Conservation (phyloP, 1,139 yeast species). For the Suhomyces ambrosiae region DNA sequence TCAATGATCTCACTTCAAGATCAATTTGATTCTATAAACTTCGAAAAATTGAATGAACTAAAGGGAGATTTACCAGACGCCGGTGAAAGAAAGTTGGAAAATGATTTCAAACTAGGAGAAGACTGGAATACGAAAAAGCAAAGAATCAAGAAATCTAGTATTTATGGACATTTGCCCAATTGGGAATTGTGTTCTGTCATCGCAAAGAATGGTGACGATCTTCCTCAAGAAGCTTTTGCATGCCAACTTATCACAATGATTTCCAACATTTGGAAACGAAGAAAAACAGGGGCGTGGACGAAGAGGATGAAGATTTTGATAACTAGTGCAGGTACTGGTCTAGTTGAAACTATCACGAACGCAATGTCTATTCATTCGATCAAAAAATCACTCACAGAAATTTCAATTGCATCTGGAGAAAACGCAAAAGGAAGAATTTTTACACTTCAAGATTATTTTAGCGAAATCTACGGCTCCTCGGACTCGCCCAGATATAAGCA, state of each 20-base stretch:
- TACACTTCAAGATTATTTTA: constrained; percentile 75
- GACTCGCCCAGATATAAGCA: constrained; percentile 53
- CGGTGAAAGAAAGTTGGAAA: constrained; percentile 88
- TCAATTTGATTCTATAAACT: constrained; percentile 50
- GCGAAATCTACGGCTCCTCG: constrained; percentile 67
- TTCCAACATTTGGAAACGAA: constrained; percentile 77
- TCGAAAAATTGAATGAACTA: constrained; percentile 44
- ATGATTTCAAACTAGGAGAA: constrained; percentile 89
- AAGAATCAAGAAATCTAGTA: constrained; percentile 74
- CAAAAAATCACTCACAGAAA: constrained; percentile 83
- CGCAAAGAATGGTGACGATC: constrained; percentile 92
- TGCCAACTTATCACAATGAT: constrained; percentile 88
- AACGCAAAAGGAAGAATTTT: constrained; percentile 69
- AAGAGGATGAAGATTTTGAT: constrained; percentile 88
- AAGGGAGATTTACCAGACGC: constrained; percentile 47
- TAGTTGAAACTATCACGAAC: constrained; percentile 93
- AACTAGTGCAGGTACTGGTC: constrained; percentile 86
- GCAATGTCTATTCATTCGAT: constrained; percentile 92
- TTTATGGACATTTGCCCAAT: constrained; percentile 80
- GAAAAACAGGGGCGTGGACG: constrained; percentile 73
- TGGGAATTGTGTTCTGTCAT: constrained; percentile 97
- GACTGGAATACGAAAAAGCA: constrained; percentile 86
- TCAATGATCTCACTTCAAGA: constrained; percentile 91
- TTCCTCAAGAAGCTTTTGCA: constrained; percentile 97
- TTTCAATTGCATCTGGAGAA: constrained; percentile 66